Evolutionary conservation across 306 rosid species (phyloP), one percentile per base, ranked within the genome.

Genomic region (Begonia loranthoides): DNA sequence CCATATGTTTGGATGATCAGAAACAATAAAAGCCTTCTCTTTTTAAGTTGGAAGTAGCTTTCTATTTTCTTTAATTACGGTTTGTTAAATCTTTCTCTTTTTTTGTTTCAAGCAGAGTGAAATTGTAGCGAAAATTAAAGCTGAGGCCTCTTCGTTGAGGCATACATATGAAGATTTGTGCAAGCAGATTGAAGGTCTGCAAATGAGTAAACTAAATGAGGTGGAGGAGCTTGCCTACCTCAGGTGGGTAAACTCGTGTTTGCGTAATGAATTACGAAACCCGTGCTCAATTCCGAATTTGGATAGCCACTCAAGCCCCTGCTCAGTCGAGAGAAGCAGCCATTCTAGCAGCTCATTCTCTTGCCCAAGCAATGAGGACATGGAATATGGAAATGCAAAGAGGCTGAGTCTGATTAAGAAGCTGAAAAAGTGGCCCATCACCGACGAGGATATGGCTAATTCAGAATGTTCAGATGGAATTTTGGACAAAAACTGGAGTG

Each of bases 141-240:
- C 97, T 1, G 97, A 90, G 79, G 95, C 86, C 53, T 76, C 83
- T 48, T 50, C 78, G 69, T 78, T 90, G 19, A 76, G 94, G 64
- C 70, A 78, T 54, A 78, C 85, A 0, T 85, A 90, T 69, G 92
- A 90, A 70, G 97, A 90, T 74, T 75, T 90, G 65, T 67, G 86
- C 59, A 90, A 90, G 69, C 97, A 90, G 76, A 95, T 90, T 49
- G 97, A 90, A 63, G 95, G 92, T 33, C 67, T 90, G 61, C 97
- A 90, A n/a, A 77, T 83, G 70, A 90, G 79, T 70, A 80, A 95
- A 66, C 60, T 90, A 46, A 82, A 87, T 70, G 97, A 90, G 64
- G 97, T 90, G 58, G 97, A 90, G 70, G 97, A 90, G 68, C 94
- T 90, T 52, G 97, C 97, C 12, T 85, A 90, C 60, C 79, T 90